These are phyloP conservation scores for Eucalyptus curtisii DNA, from an alignment of 345 rosid species.

Conservation along the genomic window DNA sequence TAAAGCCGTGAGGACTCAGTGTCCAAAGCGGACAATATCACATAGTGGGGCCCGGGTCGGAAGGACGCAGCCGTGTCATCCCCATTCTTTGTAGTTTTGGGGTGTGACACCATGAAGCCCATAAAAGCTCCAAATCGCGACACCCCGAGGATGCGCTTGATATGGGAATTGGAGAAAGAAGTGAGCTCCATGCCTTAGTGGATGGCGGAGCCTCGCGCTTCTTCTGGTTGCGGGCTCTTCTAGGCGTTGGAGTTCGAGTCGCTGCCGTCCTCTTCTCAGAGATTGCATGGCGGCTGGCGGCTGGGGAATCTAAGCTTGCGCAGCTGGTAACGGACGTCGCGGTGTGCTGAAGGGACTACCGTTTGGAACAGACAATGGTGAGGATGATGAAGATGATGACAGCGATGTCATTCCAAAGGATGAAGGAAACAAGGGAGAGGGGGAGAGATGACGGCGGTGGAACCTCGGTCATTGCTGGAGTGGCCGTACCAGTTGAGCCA, in stretches of 20 bases:
- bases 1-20: too few relatives aligned
- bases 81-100: too few relatives aligned
- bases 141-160: conserved; percentile 34
- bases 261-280: conserved; percentile 7
- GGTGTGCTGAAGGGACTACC: conserved; percentile 10
- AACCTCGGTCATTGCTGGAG: neutral
- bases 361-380: conserved; percentile 3
- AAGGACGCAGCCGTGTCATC: too few relatives aligned
- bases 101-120: too few relatives aligned
- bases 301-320: conserved; percentile 11
- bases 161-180: conserved; percentile 50
- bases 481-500: conserved; percentile 40
- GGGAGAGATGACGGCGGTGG: neutral
- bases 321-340: conserved; percentile 5
- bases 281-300: conserved; percentile 1
- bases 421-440: neutral
- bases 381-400: neutral
- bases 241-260: conserved; percentile 28
- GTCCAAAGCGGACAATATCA: too few relatives aligned
- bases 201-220: conserved; percentile 80
- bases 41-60: too few relatives aligned
- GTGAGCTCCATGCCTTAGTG: conserved; percentile 73
- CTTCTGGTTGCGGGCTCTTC: conserved; percentile 72
- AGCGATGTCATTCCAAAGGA: neutral
- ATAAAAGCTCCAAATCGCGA: neutral